phyloP scores from a whole-genome alignment of 2,329 filamentous ascomycete genomes.

The Geosmithia flava region DNA sequence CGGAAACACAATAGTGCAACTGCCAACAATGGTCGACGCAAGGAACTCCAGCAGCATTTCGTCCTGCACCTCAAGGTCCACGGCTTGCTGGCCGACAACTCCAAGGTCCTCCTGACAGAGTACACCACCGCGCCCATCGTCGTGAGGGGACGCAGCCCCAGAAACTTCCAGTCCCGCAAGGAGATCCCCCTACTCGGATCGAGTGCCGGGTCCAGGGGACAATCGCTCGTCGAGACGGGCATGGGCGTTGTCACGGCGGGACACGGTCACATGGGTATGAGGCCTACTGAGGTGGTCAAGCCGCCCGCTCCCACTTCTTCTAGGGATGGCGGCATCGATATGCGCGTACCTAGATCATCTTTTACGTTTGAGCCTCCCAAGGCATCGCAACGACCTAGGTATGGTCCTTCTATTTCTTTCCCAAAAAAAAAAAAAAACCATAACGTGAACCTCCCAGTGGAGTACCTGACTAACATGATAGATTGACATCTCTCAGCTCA shows the following conservation, averaged over 20 bases:
- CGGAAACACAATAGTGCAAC: constrained; percentile 57
- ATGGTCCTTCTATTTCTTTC: too few species aligned
- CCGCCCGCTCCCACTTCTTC: too few species aligned
- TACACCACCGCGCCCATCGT: constrained; percentile 84
- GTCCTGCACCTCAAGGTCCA: constrained; percentile 78
- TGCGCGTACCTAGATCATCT: constrained; percentile 42
- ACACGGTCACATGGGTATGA: constrained; percentile 39
- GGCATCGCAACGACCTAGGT: too few species aligned
- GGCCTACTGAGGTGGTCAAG: constrained; percentile 42
- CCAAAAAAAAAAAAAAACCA: too few species aligned
- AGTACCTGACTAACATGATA: too few species aligned
- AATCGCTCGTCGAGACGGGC: constrained; percentile 55
- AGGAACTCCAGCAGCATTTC: constrained; percentile 95
- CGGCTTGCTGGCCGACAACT: constrained; percentile 72
- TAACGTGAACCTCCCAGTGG: too few species aligned
- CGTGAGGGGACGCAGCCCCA: constrained; percentile 80
- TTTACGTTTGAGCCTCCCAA: constrained; percentile 49
- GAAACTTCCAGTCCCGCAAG: constrained; percentile 90
- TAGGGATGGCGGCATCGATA: constrained; percentile 31
- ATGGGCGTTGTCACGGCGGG: constrained; percentile 48
- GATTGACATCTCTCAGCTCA: too few species aligned
- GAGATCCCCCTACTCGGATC: constrained; percentile 77
- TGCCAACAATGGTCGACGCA: constrained; percentile 87
- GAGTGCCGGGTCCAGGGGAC: constrained; percentile 66
- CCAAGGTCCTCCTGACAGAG: constrained; percentile 70